Percentiles rank a stretch among this genome's conserved stretches.
phyloP scores from a whole-genome alignment of 2,329 filamentous ascomycete genomes.

The Fragosphaeria purpurea region DNA sequence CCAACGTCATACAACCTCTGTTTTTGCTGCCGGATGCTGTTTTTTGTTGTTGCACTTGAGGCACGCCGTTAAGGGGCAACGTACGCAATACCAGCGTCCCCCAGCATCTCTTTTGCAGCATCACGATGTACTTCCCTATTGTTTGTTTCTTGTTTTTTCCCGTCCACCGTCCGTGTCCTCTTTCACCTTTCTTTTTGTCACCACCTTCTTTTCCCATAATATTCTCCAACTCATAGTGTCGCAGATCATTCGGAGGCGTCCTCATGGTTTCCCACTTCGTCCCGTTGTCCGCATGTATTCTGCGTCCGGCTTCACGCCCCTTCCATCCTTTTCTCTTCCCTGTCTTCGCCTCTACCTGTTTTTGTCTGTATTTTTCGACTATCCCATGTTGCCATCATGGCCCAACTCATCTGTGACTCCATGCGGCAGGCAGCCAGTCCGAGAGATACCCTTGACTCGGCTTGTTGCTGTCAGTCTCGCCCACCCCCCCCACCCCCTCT shows the following conservation, averaged over 20 bases:
- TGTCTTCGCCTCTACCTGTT: too few relatives aligned
- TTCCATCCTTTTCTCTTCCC: not conserved
- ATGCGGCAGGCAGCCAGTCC: conserved; percentile 6
- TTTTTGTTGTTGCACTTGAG: too few relatives aligned
- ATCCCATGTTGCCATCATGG: too few relatives aligned
- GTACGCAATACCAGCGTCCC: too few relatives aligned
- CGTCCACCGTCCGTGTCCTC: not conserved
- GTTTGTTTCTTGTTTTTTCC: not conserved
- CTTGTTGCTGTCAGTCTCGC: too few relatives aligned
- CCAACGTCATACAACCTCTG: not conserved
- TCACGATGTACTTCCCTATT: not conserved
- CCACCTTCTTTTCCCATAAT: not conserved
- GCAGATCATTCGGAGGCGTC: not conserved
- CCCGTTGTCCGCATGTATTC: too few relatives aligned
- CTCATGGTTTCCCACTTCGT: too few relatives aligned
- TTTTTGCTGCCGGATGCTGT: not conserved
- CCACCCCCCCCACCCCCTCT: too few relatives aligned
- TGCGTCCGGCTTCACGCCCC: not conserved
- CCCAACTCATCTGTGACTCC: not conserved
- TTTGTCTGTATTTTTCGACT: too few relatives aligned
- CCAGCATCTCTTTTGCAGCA: not conserved
- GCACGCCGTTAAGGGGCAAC: too few relatives aligned
- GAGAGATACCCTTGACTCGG: not conserved
- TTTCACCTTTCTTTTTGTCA: not conserved
- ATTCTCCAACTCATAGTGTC: conserved; percentile 4